These are phyloP conservation scores for Xerocomus cyaneibrunnescens DNA, from an alignment of 1,284 basidiomycete genomes.

Conservation along the genomic window DNA sequence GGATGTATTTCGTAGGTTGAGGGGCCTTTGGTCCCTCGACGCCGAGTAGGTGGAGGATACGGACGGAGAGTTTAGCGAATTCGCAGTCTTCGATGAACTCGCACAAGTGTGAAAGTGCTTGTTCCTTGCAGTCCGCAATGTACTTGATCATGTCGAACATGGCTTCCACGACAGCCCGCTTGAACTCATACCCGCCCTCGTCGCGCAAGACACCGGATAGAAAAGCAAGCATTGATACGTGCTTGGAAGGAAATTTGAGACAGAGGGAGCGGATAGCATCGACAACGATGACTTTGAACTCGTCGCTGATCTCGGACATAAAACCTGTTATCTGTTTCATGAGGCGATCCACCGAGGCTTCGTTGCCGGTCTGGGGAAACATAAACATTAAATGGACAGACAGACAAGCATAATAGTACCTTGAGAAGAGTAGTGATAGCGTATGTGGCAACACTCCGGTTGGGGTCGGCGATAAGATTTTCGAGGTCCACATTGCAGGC, in stretches of 20 bases:
- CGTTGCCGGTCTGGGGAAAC: slow-evolving; percentile 82
- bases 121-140: slow-evolving; percentile 93
- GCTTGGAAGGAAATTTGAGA: slow-evolving; percentile 98
- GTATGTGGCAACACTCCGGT: slow-evolving; percentile 96
- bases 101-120: slow-evolving; percentile 97
- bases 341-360: slow-evolving; percentile 96
- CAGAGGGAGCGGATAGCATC: slow-evolving; percentile 98
- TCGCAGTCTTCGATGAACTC: slow-evolving; percentile 99
- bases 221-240: slow-evolving; percentile 94
- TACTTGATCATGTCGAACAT: slow-evolving; percentile 99
- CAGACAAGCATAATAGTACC: slow-evolving; percentile 41
- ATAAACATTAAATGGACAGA: slow-evolving; percentile 5
- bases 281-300: slow-evolving; percentile 99
- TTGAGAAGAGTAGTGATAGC: slow-evolving; percentile 99
- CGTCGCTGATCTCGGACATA: slow-evolving; percentile 99
- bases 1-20: slow-evolving; percentile 97
- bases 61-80: slow-evolving; percentile 98
- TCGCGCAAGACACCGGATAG: slow-evolving; percentile 92
- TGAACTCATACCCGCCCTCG: slow-evolving; percentile 99
- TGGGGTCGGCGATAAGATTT: slow-evolving; percentile 94
- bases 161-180: slow-evolving; percentile 97
- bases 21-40: slow-evolving; percentile 94
- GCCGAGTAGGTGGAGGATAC: slow-evolving; percentile 93
- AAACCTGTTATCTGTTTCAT: slow-evolving; percentile 99
- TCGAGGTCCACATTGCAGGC: slow-evolving; percentile 98